Evolutionary conservation across 164 flowering plant species (phyloP), one percentile per base, ranked within the genome.

Genomic region (Hamamelis virginiana): DNA sequence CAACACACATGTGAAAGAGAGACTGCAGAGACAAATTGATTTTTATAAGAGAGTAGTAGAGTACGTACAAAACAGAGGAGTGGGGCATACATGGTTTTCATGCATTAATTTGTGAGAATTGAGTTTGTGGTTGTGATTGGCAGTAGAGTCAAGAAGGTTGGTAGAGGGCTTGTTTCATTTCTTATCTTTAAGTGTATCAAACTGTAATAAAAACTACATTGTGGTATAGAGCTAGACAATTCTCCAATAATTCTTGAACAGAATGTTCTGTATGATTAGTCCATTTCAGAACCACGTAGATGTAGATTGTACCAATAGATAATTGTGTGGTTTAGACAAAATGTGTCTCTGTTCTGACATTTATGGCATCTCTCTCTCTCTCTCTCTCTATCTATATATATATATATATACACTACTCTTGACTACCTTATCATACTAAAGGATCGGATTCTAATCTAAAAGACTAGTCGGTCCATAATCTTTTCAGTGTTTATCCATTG

Each of bases 61-160:
- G n/a, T n/a, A n/a, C n/a, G n/a, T 21, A 33, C 48, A 60, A 23
- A 18, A 70, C 27, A 47, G 47, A 19, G 21, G 59, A 28, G 61
- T 66, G 78, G 80, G 80, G 55, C 60, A n/a, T n/a, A n/a, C 56
- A 38, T 52, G 16, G 63, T 23, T 43, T 45, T 64, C 74, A 72
- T 45, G 66, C 74, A 72, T 84, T 69, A 86, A 84, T 86, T 78
- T 44, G 5, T 65, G 86, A 82, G 71, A 80, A 77, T 62, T 52
- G 68, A 86, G 84, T 85, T 19, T 89, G 87, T 87, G 94, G 94
- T 28, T 71, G 69, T 21, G 33, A 80, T n/a, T 47, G 15, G 9
- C 9, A 33, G 47, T 26, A 19, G 13, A 18, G 57, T 61, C 28
- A 64, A 55, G 33, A 43, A 22, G 79, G 81, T 75, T 69, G 84